Percentiles rank a stretch among this genome's conserved stretches.
Evolutionary conservation across 768 basidiomycete genomes (phyloP).

Genomic region (Xanthoconium purpureum): DNA sequence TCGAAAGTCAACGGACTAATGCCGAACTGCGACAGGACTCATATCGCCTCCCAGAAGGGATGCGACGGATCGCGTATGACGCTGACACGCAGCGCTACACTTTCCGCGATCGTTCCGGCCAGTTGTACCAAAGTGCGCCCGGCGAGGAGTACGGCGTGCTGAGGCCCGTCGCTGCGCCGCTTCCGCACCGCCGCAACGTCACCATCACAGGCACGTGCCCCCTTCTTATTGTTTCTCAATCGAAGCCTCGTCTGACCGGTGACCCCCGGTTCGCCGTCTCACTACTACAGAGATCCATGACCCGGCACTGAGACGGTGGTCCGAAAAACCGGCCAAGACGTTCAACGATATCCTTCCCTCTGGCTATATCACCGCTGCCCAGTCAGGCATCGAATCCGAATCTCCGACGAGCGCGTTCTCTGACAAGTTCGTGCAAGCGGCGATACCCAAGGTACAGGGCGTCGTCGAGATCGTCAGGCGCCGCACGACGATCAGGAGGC

Average conservation of each 20-base stretch:
- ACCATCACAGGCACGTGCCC: conserved; percentile 19
- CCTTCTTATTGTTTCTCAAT: background rate
- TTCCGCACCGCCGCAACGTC: conserved; percentile 25
- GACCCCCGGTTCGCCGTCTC: background rate
- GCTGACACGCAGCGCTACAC: conserved; percentile 50
- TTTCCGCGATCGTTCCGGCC: conserved; percentile 45
- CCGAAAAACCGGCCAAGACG: conserved; percentile 30
- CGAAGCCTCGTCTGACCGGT: background rate
- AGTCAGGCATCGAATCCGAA: conserved; percentile 17
- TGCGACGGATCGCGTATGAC: conserved; percentile 52
- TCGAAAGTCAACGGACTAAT: background rate
- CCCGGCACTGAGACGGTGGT: conserved; percentile 24
- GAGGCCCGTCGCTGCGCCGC: conserved; percentile 31
- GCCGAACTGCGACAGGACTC: conserved; percentile 30
- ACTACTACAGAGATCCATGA: conserved; percentile 21
- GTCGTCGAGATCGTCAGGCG: conserved; percentile 33
- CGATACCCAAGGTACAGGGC: conserved; percentile 40
- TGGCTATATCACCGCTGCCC: conserved; percentile 40
- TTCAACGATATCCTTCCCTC: conserved; percentile 50
- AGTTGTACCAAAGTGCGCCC: conserved; percentile 43
- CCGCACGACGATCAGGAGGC: conserved; percentile 12
- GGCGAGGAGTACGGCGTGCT: conserved; percentile 46
- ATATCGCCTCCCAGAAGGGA: conserved; percentile 38
- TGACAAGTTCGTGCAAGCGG: conserved; percentile 32
- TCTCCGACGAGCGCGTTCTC: background rate